Evolutionary conservation across 805 yeast genomes (phyloP).

Genomic region (Torulaspora franciscae): DNA sequence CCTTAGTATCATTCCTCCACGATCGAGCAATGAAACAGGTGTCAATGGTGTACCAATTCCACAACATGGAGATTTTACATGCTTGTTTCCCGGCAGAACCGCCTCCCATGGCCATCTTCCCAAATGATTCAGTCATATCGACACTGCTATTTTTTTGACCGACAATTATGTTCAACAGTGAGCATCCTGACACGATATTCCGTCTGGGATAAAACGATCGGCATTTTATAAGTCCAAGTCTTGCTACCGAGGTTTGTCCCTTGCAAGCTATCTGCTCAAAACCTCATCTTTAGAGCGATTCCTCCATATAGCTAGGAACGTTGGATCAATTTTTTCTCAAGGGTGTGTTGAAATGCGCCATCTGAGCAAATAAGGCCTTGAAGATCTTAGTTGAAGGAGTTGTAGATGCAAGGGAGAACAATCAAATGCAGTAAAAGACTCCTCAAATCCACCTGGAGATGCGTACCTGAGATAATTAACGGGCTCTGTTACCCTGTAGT

Average conservation of each 20-base stretch:
- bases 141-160: background rate
- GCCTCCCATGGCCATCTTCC: conserved; percentile 13
- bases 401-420: background rate
- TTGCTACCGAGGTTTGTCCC: background rate
- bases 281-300: background rate
- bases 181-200: background rate
- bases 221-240: background rate
- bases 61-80: conserved; percentile 45
- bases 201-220: background rate
- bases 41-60: conserved; percentile 71
- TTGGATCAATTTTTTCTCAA: background rate
- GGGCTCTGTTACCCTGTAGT: background rate
- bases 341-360: conserved; percentile 2
- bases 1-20: conserved; percentile 57
- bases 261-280: background rate
- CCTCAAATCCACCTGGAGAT: too few species aligned
- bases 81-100: conserved; percentile 7
- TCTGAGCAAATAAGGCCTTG: conserved; percentile 7
- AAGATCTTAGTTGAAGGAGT: background rate
- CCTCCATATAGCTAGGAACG: background rate
- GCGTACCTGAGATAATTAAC: background rate
- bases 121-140: background rate
- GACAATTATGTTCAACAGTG: background rate
- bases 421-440: too few species aligned
- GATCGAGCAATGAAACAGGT: conserved; percentile 57